Percentiles rank a stretch among this genome's conserved stretches.
phyloP scores from a whole-genome alignment of 2,329 filamentous ascomycete species.

The Talaromyces sp. region DNA sequence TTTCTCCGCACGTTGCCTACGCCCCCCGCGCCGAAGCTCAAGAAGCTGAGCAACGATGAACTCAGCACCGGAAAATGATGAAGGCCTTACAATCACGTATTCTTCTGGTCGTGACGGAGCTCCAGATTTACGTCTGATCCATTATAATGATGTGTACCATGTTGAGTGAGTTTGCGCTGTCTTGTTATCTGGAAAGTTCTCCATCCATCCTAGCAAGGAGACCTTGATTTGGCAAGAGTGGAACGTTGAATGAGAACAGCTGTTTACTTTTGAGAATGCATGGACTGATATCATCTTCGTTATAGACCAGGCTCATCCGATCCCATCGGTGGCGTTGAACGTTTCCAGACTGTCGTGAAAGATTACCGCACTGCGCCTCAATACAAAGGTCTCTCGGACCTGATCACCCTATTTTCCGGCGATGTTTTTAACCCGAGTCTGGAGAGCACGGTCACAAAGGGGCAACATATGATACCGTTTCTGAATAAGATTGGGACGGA shows the following conservation, averaged over 20 bases:
- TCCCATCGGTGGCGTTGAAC: constrained; percentile 74
- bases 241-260: background rate
- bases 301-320: constrained; percentile 63
- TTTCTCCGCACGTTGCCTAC: constrained; percentile 6
- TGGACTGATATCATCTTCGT: background rate
- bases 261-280: background rate
- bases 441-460: constrained; percentile 86
- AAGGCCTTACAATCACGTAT: constrained; percentile 41
- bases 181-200: background rate
- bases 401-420: constrained; percentile 81
- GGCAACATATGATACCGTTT: constrained; percentile 82
- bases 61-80: constrained; percentile 25
- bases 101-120: constrained; percentile 43
- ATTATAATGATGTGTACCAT: constrained; percentile 95
- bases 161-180: constrained; percentile 55
- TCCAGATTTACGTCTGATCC: constrained; percentile 75
- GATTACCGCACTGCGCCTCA: constrained; percentile 65
- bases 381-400: constrained; percentile 61
- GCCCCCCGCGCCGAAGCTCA: background rate
- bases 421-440: constrained; percentile 91
- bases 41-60: background rate
- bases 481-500: constrained; percentile 74
- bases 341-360: constrained; percentile 75
- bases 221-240: background rate
- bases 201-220: background rate